These are phyloP conservation scores for Cladorrhinum samala DNA, from an alignment of 495 filamentous ascomycete species.

Conservation along the genomic window DNA sequence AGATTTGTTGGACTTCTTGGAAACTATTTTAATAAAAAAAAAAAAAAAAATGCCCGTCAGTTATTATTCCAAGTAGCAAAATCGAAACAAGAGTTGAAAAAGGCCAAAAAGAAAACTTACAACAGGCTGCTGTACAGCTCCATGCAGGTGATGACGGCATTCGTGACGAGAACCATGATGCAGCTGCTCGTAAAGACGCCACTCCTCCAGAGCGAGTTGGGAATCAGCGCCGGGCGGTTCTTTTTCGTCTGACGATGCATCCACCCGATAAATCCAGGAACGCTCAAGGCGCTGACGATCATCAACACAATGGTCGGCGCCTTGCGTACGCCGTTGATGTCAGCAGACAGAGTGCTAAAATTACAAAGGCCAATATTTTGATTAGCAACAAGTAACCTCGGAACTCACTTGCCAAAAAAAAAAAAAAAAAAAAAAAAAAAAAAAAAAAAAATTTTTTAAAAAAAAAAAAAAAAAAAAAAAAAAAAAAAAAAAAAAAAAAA, in stretches of 20 bases:
- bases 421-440: too few relatives aligned
- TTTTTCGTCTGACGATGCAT: conserved; percentile 39
- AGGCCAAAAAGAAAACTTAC: conserved; percentile 12
- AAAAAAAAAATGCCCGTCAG: not conserved
- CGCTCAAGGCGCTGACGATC: conserved; percentile 28
- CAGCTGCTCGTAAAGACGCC: conserved; percentile 44
- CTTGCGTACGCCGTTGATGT: conserved; percentile 24
- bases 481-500: too few relatives aligned
- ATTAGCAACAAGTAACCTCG: too few relatives aligned
- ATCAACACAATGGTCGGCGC: conserved; percentile 39
- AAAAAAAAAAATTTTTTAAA: too few relatives aligned
- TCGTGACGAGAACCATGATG: conserved; percentile 44
- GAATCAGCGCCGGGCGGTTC: conserved; percentile 45
- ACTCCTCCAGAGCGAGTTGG: conserved; percentile 51
- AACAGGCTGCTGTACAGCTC: conserved; percentile 44
- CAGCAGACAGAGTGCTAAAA: conserved; percentile 2
- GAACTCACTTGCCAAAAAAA: too few relatives aligned
- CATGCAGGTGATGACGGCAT: conserved; percentile 44
- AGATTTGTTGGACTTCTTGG: conserved; percentile 36
- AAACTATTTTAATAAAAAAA: conserved; percentile 22
- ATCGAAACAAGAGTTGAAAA: not conserved
- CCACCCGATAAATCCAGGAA: conserved; percentile 44
- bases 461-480: too few relatives aligned
- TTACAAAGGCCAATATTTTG: not conserved
- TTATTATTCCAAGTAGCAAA: too few relatives aligned